phyloP scores from a whole-genome alignment of 1,284 basidiomycete genomes.

The Pascua guehoae region DNA sequence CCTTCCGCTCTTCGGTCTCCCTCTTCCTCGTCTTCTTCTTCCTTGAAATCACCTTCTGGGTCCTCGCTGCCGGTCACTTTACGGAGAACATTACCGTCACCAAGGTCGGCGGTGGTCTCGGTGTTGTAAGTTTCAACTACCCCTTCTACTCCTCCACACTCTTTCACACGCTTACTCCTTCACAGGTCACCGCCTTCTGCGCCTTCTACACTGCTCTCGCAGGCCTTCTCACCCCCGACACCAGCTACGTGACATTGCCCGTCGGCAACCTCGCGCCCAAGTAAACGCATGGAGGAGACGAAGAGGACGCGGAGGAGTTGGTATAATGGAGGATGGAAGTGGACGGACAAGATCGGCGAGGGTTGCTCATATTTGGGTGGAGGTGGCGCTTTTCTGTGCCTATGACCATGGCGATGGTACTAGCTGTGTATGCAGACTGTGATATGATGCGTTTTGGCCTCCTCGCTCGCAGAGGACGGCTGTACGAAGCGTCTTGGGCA shows the following conservation, averaged over 20 bases:
- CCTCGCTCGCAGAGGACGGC: too few species aligned
- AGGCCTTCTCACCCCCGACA: slow-evolving; percentile 47
- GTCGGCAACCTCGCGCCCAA: slow-evolving; percentile 33
- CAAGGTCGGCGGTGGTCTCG: slow-evolving; percentile 71
- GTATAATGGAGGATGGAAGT: too few species aligned
- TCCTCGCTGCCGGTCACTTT: slow-evolving; percentile 47
- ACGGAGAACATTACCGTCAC: slow-evolving; percentile 27
- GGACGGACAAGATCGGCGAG: too few species aligned
- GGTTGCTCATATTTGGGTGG: too few species aligned
- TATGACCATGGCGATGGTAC: too few species aligned
- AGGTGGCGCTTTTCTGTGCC: too few species aligned
- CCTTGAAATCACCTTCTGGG: slow-evolving; percentile 58
- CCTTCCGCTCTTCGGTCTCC: slow-evolving; percentile 16
- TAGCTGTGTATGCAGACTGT: too few species aligned
- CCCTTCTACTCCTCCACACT: too few species aligned
- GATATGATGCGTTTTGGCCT: too few species aligned
- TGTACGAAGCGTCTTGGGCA: too few species aligned
- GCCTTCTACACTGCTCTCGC: slow-evolving; percentile 52
- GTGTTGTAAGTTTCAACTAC: slow-evolving; percentile 47
- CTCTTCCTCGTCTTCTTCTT: slow-evolving; percentile 60
- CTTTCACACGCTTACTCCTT: neutral
- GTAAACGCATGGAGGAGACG: too few species aligned
- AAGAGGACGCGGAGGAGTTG: too few species aligned
- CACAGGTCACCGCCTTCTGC: slow-evolving; percentile 37
- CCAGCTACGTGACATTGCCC: slow-evolving; percentile 45